A percentile compares a stretch with the other conserved stretches of the same genome.
These are phyloP conservation scores for Penicillium longicatenatum DNA, from an alignment of 495 filamentous ascomycete species.

Conservation along the genomic window DNA sequence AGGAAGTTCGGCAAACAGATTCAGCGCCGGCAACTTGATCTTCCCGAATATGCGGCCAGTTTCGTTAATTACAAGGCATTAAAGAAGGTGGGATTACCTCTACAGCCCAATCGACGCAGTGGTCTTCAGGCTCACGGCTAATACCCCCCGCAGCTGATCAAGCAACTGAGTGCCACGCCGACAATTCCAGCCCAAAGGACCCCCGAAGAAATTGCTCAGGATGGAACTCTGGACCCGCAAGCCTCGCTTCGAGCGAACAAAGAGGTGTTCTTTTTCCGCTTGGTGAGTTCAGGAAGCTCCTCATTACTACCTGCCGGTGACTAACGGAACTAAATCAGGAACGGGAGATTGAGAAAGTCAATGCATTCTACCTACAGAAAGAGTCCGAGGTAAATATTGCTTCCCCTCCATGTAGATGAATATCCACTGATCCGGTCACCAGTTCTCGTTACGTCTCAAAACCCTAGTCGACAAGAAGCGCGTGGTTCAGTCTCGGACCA, in stretches of 20 bases:
- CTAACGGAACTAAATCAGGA: conserved; percentile 58
- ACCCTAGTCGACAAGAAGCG: conserved; percentile 94
- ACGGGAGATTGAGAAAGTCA: conserved; percentile 97
- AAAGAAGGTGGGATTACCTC: conserved; percentile 72
- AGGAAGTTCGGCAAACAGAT: conserved; percentile 99
- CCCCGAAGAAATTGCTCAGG: conserved; percentile 44
- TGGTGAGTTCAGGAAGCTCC: conserved; percentile 57
- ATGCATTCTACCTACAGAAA: conserved; percentile 95
- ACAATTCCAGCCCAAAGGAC: conserved; percentile 75
- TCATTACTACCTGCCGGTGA: neutral
- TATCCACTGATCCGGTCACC: conserved; percentile 12
- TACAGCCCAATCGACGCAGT: neutral
- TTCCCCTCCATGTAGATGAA: neutral
- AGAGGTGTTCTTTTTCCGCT: conserved; percentile 96
- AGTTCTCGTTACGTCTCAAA: conserved; percentile 91
- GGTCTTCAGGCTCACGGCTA: conserved; percentile 13
- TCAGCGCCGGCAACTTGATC: conserved; percentile 96
- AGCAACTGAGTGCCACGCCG: conserved; percentile 90
- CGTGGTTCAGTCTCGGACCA: conserved; percentile 74
- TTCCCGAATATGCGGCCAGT: conserved; percentile 97
- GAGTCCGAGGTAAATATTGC: conserved; percentile 80
- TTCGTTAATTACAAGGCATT: conserved; percentile 99
- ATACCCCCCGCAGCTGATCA: conserved; percentile 76
- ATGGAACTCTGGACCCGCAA: conserved; percentile 68
- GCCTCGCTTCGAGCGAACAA: conserved; percentile 94